Percentiles rank a stretch among this genome's conserved stretches.
Evolutionary conservation across 306 rosid genomes (phyloP).

Genomic region (Pterocarpus santalinus): DNA sequence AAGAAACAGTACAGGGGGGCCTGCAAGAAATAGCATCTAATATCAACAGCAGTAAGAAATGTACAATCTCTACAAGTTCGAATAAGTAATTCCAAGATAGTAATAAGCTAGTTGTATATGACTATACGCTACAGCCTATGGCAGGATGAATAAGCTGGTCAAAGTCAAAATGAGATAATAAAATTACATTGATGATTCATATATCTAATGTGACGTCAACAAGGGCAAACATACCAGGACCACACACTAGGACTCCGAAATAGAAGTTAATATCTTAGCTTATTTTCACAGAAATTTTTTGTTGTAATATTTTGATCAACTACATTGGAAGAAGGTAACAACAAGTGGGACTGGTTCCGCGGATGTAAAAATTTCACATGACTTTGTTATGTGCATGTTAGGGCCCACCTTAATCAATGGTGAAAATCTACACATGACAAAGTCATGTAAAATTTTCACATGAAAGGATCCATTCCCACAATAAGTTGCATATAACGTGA

Average conservation of each 20-base stretch:
- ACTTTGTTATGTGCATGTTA: too few species aligned
- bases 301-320: not conserved
- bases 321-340: not conserved
- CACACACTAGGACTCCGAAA: not conserved
- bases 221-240: not conserved
- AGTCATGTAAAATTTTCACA: too few species aligned
- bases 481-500: not conserved
- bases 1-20: constrained; percentile 2
- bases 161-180: constrained; percentile 12
- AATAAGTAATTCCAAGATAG: not conserved
- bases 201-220: not conserved
- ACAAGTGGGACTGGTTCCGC: too few species aligned
- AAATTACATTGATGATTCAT: not conserved
- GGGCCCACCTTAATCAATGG: too few species aligned
- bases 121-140: not conserved
- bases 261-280: not conserved
- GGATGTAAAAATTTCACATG: too few species aligned
- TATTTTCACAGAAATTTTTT: not conserved
- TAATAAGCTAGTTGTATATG: not conserved
- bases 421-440: too few species aligned
- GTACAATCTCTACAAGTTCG: constrained; percentile 21
- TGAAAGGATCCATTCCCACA: too few species aligned
- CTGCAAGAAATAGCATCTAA: constrained; percentile 20
- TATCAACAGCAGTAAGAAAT: constrained; percentile 10
- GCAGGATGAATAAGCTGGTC: constrained; percentile 1